phyloP scores from a whole-genome alignment of 1,284 basidiomycete genomes.

The Apiotrichum akiyoshidainum region DNA sequence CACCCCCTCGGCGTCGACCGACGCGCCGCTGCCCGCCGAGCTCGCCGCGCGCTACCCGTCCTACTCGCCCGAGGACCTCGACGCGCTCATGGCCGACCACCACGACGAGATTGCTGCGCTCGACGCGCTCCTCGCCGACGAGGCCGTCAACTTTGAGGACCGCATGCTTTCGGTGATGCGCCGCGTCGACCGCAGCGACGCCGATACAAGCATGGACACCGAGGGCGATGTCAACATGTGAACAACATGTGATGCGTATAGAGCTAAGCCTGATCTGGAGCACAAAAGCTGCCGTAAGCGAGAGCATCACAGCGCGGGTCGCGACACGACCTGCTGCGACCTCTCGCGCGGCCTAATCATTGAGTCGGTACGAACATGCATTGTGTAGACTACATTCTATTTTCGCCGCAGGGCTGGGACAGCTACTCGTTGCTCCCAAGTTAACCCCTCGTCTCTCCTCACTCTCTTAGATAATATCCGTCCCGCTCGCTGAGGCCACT shows the following conservation, averaged over 20 bases:
- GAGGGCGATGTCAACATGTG: conserved; percentile 21
- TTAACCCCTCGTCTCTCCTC: background rate
- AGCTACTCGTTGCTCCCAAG: background rate
- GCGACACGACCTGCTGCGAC: background rate
- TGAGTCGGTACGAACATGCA: conserved; percentile 1
- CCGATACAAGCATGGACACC: conserved; percentile 10
- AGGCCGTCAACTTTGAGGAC: conserved; percentile 29
- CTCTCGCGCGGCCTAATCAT: background rate
- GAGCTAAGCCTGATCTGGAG: background rate
- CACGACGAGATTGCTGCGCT: conserved; percentile 40
- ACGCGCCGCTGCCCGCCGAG: conserved; percentile 34
- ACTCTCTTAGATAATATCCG: too few species aligned
- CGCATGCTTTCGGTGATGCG: conserved; percentile 34
- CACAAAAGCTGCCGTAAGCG: background rate
- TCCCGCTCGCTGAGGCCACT: too few species aligned
- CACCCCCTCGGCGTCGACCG: conserved; percentile 34
- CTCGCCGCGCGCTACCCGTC: conserved; percentile 45
- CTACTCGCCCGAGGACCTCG: conserved; percentile 32
- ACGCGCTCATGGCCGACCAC: conserved; percentile 41
- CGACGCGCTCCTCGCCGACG: conserved; percentile 26
- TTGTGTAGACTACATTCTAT: conserved; percentile 3
- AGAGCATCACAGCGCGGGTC: background rate
- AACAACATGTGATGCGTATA: background rate
- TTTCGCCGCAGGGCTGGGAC: background rate
- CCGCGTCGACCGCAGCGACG: conserved; percentile 22